These are phyloP conservation scores for Plenodomus tracheiphilus DNA, from an alignment of 2,329 filamentous ascomycete genomes.

Conservation along the genomic window DNA sequence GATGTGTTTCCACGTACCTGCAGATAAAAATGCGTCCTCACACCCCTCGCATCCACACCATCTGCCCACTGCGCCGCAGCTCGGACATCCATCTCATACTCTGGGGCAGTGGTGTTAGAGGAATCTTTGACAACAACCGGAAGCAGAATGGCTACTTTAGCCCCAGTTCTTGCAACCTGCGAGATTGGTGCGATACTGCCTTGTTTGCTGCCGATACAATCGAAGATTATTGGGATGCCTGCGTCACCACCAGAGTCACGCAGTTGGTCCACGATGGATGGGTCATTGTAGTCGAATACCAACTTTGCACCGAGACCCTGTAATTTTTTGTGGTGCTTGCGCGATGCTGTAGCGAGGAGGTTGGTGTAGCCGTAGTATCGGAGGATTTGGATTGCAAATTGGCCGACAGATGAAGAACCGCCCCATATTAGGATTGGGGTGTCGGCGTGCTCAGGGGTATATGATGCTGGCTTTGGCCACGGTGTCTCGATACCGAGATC, in stretches of 20 bases:
- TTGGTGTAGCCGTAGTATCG: conserved; percentile 46
- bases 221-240: conserved; percentile 34
- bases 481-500: conserved; percentile 60
- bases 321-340: conserved; percentile 45
- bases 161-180: conserved; percentile 54
- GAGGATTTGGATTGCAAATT: conserved; percentile 49
- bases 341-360: conserved; percentile 45
- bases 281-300: conserved; percentile 48
- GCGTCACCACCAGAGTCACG: conserved; percentile 8
- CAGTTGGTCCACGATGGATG: conserved; percentile 37
- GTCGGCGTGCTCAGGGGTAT: conserved; percentile 36
- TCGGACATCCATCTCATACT: conserved; percentile 59
- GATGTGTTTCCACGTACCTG: conserved; percentile 42
- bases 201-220: conserved; percentile 39
- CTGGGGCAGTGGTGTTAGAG: conserved; percentile 51
- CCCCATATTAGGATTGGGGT: conserved; percentile 49
- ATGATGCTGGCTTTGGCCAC: conserved; percentile 58
- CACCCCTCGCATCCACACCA: conserved; percentile 57
- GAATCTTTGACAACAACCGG: conserved; percentile 62
- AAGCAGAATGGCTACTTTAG: conserved; percentile 61
- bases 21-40: conserved; percentile 60
- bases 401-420: conserved; percentile 49
- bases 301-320: conserved; percentile 42
- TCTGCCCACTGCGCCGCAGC: conserved; percentile 54
- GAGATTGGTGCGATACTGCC: conserved; percentile 46